Conservation (phyloP, 768 basidiomycete genomes). For the Trametes elegans region DNA sequence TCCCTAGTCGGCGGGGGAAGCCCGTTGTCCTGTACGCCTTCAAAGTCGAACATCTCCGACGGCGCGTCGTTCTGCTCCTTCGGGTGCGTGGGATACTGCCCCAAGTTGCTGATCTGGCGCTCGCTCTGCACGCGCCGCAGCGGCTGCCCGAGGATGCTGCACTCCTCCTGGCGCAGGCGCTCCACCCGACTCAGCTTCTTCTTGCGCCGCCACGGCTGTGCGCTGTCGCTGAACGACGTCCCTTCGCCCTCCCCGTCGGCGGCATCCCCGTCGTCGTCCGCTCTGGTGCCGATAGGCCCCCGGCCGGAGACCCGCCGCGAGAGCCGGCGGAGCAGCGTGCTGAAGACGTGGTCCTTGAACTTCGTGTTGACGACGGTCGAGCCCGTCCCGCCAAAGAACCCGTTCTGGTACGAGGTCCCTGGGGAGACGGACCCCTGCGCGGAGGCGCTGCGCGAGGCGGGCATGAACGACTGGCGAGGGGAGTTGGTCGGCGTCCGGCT, state of each 20-base stretch:
- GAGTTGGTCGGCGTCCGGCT: conserved; percentile 30
- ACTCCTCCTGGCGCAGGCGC: conserved; percentile 39
- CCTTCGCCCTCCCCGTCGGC: conserved; percentile 41
- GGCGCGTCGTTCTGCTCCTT: conserved; percentile 33
- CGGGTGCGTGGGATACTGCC: conserved; percentile 34
- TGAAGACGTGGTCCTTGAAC: conserved; percentile 94
- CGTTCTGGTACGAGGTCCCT: conserved; percentile 20
- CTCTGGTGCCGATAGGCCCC: conserved; percentile 11
- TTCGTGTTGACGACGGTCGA: conserved; percentile 92
- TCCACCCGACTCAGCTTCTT: conserved; percentile 45
- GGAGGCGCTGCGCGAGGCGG: neutral
- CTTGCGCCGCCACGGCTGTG: conserved; percentile 33
- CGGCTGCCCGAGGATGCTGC: conserved; percentile 33
- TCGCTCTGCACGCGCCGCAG: conserved; percentile 72
- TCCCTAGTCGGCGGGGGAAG: neutral
- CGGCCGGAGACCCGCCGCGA: conserved; percentile 44
- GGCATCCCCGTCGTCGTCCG: conserved; percentile 37
- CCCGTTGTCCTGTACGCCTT: conserved; percentile 14
- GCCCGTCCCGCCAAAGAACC: conserved; percentile 84
- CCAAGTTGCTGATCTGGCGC: conserved; percentile 41
- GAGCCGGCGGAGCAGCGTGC: conserved; percentile 77
- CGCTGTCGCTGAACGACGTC: conserved; percentile 6
- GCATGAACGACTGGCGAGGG: conserved; percentile 16
- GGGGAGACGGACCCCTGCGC: conserved; percentile 17
- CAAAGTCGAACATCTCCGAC: conserved; percentile 33